Percentiles rank a stretch among this genome's conserved stretches.
These are phyloP conservation scores for Phyllosticta paracitricarpa DNA, from an alignment of 2,329 filamentous ascomycete genomes.

Conservation along the genomic window DNA sequence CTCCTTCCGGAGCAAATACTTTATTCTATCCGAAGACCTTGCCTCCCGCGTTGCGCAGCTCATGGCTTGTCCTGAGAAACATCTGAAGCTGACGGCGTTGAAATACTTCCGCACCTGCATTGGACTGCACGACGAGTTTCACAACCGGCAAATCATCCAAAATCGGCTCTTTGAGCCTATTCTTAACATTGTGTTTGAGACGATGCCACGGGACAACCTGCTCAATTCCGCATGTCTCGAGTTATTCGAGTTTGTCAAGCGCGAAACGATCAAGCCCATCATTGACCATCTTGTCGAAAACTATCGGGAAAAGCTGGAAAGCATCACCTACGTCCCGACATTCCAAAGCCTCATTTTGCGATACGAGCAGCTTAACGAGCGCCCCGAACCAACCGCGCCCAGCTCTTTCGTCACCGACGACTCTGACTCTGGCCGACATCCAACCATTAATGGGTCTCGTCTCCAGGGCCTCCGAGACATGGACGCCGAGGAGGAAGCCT, in stretches of 20 bases:
- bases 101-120: slow-evolving; percentile 89
- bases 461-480: slow-evolving; percentile 71
- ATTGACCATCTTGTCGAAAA: slow-evolving; percentile 77
- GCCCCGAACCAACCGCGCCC: slow-evolving; percentile 51
- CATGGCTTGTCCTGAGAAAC: slow-evolving; percentile 75
- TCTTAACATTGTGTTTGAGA: slow-evolving; percentile 70
- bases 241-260: slow-evolving; percentile 80
- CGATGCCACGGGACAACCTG: slow-evolving; percentile 85
- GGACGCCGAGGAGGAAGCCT: slow-evolving; percentile 80
- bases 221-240: slow-evolving; percentile 90
- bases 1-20: slow-evolving; percentile 74
- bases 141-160: slow-evolving; percentile 73
- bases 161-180: slow-evolving; percentile 76
- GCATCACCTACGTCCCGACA: slow-evolving; percentile 72
- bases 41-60: slow-evolving; percentile 73
- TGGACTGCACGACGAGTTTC: slow-evolving; percentile 80
- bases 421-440: slow-evolving; percentile 40
- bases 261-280: slow-evolving; percentile 53
- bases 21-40: slow-evolving; percentile 71
- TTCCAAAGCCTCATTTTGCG: slow-evolving; percentile 66
- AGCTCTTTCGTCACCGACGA: slow-evolving; percentile 62
- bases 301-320: slow-evolving; percentile 66
- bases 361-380: slow-evolving; percentile 60
- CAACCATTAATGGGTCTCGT: slow-evolving; percentile 46
- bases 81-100: slow-evolving; percentile 80